Base-by-base conservation (phyloP, 148 eudicot species). In the Arctostaphylos glauca region DNA sequence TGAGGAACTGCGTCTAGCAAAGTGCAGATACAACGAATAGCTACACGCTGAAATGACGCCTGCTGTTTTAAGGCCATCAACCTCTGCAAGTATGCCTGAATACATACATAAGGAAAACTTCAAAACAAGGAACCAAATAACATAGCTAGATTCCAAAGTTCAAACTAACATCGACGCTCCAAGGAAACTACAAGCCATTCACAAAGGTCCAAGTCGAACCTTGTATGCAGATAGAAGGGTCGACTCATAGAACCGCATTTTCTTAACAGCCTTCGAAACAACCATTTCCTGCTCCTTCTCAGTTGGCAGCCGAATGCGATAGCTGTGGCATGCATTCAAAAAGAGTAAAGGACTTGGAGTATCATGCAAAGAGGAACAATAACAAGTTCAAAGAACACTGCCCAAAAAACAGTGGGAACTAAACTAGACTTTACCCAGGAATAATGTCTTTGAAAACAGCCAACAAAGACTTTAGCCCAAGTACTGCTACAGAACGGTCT, bases 271-370 rank as follows among this genome's bases (percentile, higher is more conserved):
- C 89, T 94, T 94, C 4, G 99, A 94, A 76, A 96, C 89, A 78
- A 77, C 88, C 98, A 93, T 92, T 86, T 90, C 93, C 82, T 81
- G 88, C 90, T 96, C 99, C 85, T 96, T 96, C 84, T 92, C 97
- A 76, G 99, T 96, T 43, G 98, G 99, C 84, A 96, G 92, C 91
- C 99, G 89, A 84, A 96, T 93, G 25, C 97, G 97, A 78, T 91
- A 94, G 41, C 99, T 96, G 93, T 86, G 75, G 76, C 46, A 79
- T 50, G 71, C 72, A 83, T 54, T 55, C 81, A 55, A 82, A 68
- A 56, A 77, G 71, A 67, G 7, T 70, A 76, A 49, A 81, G 50
- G 19, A 79, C 19, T 25, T 48, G 21, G 62, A 80, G 21, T 55
- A 16, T n/a, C 72, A 84, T 54, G 85, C 21, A 25, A 31, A 77